Evolutionary conservation across 2,329 filamentous ascomycete species (phyloP), one percentile per base, ranked within the genome.

Genomic region (Colletotrichum sidae): DNA sequence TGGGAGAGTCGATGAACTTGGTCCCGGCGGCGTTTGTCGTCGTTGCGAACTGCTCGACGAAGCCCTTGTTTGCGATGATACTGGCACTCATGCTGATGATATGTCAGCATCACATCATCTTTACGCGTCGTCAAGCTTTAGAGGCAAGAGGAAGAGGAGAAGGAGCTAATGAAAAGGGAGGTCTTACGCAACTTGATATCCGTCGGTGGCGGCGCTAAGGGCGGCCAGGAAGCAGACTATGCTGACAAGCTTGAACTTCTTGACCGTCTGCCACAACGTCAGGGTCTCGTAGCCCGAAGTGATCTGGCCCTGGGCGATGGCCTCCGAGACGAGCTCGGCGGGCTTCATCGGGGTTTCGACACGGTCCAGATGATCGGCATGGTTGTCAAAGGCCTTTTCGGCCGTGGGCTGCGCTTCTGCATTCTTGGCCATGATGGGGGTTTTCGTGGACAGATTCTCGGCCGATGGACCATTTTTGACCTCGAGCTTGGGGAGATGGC

Each of bases 31-130:
- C 69, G 4, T 68, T 70, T 8, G 67, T 71, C 1, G 69, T 70
- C 0, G 72, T 70, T 0, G 73, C 71, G 58, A 80, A 75, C 17
- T 78, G 77, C 17, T 53, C 62, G 45, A 79, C 75, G 51, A 80
- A 80, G 3, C 77, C 78, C 53, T 75, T 72, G 61, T 80, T 80
- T 5, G 78, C 74, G n/a, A 77, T 71, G 38, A 80, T 74, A 37
- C 76, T 74, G 2, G 72, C 73, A 56, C 77, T 79, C 12, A 79
- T 71, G 7, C 72, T 78, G 2, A 12, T 6, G 12, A 9, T 7
- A n/a, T 2, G 56, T 45, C 2, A 45, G 33, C 3, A 8, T n/a
- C 2, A 12, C 5, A 3, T 2, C 25, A 8, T 38, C 4, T 5
- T 25, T 25, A 25, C 25, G 1, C 25, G 25, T 5, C 4, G 4